Conservation (phyloP, 1,284 basidiomycete species). For the Moniliophthora roreri region DNA sequence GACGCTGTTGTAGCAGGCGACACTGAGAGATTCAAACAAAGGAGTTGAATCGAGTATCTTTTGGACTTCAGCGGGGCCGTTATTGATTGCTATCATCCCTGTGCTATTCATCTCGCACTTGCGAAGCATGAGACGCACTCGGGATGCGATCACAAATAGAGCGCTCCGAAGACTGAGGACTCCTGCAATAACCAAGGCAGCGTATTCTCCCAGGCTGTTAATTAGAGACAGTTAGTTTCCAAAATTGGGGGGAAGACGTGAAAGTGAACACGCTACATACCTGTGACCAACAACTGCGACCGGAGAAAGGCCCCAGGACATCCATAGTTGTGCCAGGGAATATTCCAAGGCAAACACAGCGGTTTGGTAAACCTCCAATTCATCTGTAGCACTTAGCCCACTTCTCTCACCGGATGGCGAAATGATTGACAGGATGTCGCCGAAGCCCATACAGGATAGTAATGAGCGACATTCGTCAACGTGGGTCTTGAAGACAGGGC, state of each 20-base stretch:
- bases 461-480: conserved; percentile 59
- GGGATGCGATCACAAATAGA: conserved; percentile 54
- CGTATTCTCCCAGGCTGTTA: conserved; percentile 68
- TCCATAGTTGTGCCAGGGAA: conserved; percentile 59
- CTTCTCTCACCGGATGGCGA: conserved; percentile 16
- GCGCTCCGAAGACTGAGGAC: conserved; percentile 57
- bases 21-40: conserved; percentile 37
- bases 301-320: conserved; percentile 62
- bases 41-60: conserved; percentile 32
- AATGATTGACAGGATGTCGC: conserved; percentile 50
- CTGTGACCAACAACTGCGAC: conserved; percentile 64
- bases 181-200: conserved; percentile 57
- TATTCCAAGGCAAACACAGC: conserved; percentile 63
- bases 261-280: conserved; percentile 35
- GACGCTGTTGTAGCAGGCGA: conserved; percentile 65
- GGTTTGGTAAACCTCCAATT: conserved; percentile 49
- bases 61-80: conserved; percentile 33
- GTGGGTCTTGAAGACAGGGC: conserved; percentile 41
- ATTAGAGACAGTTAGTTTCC: conserved; percentile 9
- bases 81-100: conserved; percentile 61
- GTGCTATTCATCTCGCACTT: conserved; percentile 44
- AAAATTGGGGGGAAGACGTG: no score
- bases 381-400: conserved; percentile 23
- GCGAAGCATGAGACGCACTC: conserved; percentile 53
- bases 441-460: conserved; percentile 48